phyloP scores from a whole-genome alignment of 352 stramenopile species.

The Lagenidium sp. region DNA sequence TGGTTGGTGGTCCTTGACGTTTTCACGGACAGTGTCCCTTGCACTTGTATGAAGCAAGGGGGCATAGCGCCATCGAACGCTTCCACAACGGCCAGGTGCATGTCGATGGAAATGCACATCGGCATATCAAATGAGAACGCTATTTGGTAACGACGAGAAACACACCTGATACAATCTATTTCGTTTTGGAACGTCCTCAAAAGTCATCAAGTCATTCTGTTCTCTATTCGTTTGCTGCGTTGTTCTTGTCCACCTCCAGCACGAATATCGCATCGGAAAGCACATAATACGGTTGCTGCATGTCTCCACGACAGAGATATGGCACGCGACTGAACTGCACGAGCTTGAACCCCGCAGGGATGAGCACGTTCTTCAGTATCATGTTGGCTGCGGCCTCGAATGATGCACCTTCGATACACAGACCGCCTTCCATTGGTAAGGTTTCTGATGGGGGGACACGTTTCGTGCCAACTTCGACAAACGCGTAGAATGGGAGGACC shows the following conservation, averaged over 20 bases:
- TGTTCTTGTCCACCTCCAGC: conserved; percentile 36
- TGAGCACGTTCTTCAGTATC: conserved; percentile 56
- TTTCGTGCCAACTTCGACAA: conserved; percentile 70
- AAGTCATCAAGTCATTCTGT: too few relatives aligned
- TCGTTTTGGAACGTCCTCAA: too few relatives aligned
- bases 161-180: too few relatives aligned
- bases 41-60: too few relatives aligned
- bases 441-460: conserved; percentile 49
- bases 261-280: conserved; percentile 82
- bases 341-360: conserved; percentile 67
- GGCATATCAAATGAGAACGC: too few relatives aligned
- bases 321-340: conserved; percentile 73
- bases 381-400: conserved; percentile 60
- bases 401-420: conserved; percentile 43
- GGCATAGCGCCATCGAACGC: too few relatives aligned
- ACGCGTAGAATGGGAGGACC: conserved; percentile 72
- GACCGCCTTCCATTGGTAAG: conserved; percentile 55
- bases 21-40: too few relatives aligned
- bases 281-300: conserved; percentile 78
- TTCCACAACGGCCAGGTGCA: too few relatives aligned
- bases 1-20: too few relatives aligned
- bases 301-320: conserved; percentile 73
- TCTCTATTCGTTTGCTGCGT: not conserved
- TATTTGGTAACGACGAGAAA: too few relatives aligned
- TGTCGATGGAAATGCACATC: too few relatives aligned